Conservation (phyloP, 768 basidiomycete genomes). For the Amanita rimosa region DNA sequence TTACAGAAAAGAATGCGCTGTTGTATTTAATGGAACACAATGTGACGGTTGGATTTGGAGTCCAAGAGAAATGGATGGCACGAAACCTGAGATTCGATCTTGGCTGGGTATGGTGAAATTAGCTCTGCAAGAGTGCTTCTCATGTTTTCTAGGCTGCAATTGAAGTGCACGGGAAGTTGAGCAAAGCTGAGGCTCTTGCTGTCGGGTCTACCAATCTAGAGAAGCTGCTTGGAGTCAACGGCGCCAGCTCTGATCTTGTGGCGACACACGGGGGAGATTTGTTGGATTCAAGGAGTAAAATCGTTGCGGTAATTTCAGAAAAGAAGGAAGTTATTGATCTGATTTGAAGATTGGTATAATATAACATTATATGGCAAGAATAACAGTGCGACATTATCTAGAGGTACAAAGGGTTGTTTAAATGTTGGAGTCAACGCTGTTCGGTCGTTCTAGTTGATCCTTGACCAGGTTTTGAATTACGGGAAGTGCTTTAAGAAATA, state of each 20-base stretch:
- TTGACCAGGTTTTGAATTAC: slow-evolving; percentile 49
- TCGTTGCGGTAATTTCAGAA: slow-evolving; percentile 26
- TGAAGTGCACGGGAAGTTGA: slow-evolving; percentile 18
- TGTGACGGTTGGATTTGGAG: slow-evolving; percentile 59
- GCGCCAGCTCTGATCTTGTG: slow-evolving; percentile 24
- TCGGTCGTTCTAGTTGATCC: slow-evolving; percentile 14
- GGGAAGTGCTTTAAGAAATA: slow-evolving; percentile 59
- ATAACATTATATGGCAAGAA: neutral
- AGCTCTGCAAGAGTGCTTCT: neutral
- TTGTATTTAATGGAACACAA: slow-evolving; percentile 46
- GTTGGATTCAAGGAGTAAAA: slow-evolving; percentile 29
- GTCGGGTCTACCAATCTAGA: slow-evolving; percentile 33
- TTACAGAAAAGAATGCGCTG: slow-evolving; percentile 40
- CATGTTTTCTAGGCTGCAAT: slow-evolving; percentile 16
- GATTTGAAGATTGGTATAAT: slow-evolving; percentile 7
- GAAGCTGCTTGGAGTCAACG: slow-evolving; percentile 24
- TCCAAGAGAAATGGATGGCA: slow-evolving; percentile 42
- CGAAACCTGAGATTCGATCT: slow-evolving; percentile 65
- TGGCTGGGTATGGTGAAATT: slow-evolving; percentile 49
- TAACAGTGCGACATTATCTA: neutral
- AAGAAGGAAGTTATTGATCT: slow-evolving; percentile 14
- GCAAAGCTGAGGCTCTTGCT: slow-evolving; percentile 22
- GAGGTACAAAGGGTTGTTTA: neutral
- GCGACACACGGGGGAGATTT: slow-evolving; percentile 25
- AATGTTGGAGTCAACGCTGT: slow-evolving; percentile 1